Evolutionary conservation across 208 protist species (phyloP).

Genomic region (Crithidia brevicula): DNA sequence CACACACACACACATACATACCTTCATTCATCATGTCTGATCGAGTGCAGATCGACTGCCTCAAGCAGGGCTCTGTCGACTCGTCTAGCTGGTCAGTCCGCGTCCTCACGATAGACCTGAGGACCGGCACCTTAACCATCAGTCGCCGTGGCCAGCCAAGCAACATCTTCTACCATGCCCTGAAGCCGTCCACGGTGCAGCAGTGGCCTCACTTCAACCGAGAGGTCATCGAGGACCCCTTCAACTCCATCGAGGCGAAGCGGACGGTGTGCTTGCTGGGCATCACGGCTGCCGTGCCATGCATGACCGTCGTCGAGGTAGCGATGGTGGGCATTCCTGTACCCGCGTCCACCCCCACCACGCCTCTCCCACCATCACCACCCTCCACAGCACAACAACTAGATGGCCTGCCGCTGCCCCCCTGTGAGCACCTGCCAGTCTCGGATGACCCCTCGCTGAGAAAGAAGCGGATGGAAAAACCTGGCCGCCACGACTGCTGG

Average conservation of each 20-base stretch:
- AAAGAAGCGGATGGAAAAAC: too few relatives aligned
- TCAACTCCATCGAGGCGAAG: not conserved
- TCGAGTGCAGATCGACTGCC: not conserved
- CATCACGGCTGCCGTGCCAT: not conserved
- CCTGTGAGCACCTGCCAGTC: too few relatives aligned
- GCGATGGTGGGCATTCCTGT: conserved; percentile 4
- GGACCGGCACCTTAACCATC: not conserved
- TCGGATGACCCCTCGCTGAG: not conserved
- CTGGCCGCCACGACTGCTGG: not conserved
- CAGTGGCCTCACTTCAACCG: not conserved
- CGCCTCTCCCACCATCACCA: not conserved
- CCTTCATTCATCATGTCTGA: too few relatives aligned
- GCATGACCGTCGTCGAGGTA: not conserved
- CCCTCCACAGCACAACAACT: too few relatives aligned
- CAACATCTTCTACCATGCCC: not conserved
- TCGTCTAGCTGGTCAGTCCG: not conserved
- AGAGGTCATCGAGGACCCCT: not conserved
- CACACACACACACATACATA: too few relatives aligned
- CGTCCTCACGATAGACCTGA: not conserved
- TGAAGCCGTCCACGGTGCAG: not conserved
- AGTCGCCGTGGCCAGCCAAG: not conserved
- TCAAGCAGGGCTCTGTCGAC: not conserved
- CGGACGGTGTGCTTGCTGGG: not conserved
- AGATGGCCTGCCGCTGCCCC: too few relatives aligned
- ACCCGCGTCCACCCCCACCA: not conserved